Evolutionary conservation across 306 rosid species (phyloP).

Genomic region (Prosopis cineraria): DNA sequence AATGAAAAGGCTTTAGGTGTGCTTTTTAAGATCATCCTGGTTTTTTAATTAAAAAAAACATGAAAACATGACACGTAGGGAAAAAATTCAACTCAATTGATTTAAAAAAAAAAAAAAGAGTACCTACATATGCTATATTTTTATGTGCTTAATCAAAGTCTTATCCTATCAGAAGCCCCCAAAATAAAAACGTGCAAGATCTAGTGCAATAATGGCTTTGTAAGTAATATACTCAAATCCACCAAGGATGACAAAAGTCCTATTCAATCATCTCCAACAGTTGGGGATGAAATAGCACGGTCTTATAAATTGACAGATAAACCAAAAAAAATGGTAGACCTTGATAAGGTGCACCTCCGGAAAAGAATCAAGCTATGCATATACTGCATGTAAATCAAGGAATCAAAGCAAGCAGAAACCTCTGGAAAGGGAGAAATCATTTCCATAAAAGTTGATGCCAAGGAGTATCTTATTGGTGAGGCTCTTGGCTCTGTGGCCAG

Average conservation of each 20-base stretch:
- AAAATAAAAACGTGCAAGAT: neutral
- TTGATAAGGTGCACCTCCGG: neutral
- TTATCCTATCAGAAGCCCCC: neutral
- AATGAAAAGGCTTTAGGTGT: neutral
- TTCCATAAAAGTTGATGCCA: constrained; percentile 95
- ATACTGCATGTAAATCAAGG: neutral
- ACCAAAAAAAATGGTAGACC: neutral
- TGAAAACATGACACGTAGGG: neutral
- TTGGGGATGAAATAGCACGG: neutral
- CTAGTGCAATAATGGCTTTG: neutral
- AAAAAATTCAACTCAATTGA: neutral
- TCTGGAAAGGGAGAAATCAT: constrained; percentile 73
- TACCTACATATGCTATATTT: neutral
- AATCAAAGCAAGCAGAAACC: constrained; percentile 46
- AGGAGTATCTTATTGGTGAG: constrained; percentile 69
- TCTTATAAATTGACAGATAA: neutral
- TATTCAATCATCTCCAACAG: neutral
- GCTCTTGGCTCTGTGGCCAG: constrained; percentile 46
- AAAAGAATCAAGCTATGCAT: neutral
- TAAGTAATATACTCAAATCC: neutral
- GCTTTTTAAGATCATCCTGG: neutral
- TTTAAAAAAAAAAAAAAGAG: too few relatives aligned
- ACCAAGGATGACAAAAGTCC: neutral
- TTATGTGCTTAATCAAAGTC: neutral
- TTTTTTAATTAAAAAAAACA: neutral